A percentile compares a stretch with the other conserved stretches of the same genome.
phyloP scores from a whole-genome alignment of 257 asterid genomes.

The Nicotiana sylvestris region DNA sequence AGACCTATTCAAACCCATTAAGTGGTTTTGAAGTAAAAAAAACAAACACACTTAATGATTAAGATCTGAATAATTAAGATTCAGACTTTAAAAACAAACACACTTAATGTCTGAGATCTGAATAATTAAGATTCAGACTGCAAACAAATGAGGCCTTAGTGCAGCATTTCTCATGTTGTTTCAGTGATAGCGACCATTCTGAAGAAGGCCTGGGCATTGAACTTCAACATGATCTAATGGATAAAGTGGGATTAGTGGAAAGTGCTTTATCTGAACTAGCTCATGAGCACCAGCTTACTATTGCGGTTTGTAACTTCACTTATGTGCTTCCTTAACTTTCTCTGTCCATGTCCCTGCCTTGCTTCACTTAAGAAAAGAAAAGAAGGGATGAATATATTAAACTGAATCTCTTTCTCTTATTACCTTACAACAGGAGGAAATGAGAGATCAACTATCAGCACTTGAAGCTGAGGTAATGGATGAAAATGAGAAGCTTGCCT shows the following conservation, averaged over 20 bases:
- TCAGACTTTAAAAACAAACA: too few relatives aligned
- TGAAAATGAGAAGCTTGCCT: conserved; percentile 51
- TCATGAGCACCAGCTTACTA: conserved; percentile 47
- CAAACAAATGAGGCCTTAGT: not conserved
- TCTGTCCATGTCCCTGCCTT: not conserved
- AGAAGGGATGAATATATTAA: not conserved
- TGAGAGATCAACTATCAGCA: conserved; percentile 58
- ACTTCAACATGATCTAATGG: conserved; percentile 51
- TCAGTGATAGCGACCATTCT: conserved; percentile 55
- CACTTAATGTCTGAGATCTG: too few relatives aligned
- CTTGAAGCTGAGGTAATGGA: conserved; percentile 46
- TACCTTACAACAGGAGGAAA: conserved; percentile 50
- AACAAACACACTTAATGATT: too few relatives aligned
- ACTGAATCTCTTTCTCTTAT: not conserved
- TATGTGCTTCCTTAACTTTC: conserved; percentile 1
- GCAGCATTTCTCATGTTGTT: conserved; percentile 10
- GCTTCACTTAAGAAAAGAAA: not conserved
- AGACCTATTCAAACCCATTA: too few relatives aligned
- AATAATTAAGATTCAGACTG: too few relatives aligned
- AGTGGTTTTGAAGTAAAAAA: too few relatives aligned
- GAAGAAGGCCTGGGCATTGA: conserved; percentile 35
- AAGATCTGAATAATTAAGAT: too few relatives aligned
- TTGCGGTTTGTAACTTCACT: conserved; percentile 42
- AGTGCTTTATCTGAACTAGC: conserved; percentile 62
- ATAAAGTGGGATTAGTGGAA: conserved; percentile 54